Conservation (phyloP, 768 basidiomycete species). For the Leccinum pellstonianum region DNA sequence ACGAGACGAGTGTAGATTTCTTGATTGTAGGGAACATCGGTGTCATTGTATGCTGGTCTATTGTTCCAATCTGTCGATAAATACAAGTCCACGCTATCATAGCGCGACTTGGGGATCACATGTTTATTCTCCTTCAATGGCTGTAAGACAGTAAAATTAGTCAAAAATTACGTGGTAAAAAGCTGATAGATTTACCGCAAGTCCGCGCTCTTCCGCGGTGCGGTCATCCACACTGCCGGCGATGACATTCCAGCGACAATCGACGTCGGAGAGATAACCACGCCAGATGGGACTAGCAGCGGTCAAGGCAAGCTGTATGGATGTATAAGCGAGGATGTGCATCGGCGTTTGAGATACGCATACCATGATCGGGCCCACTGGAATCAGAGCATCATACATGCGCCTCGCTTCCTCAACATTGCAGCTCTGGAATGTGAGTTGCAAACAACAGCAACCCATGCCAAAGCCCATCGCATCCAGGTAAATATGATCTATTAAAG, state of each 20-base stretch:
- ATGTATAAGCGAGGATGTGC: conserved; percentile 2
- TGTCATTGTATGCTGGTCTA: conserved; percentile 94
- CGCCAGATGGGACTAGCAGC: conserved; percentile 95
- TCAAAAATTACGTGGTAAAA: conserved; percentile 5
- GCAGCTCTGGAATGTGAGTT: conserved; percentile 96
- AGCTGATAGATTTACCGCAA: conserved; percentile 51
- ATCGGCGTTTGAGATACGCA: conserved; percentile 17
- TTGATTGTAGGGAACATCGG: conserved; percentile 73
- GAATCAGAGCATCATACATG: conserved; percentile 95
- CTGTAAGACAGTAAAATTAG: conserved; percentile 39
- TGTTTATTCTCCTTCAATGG: conserved; percentile 73
- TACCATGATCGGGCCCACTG: conserved; percentile 94
- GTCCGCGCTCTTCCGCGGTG: conserved; percentile 90
- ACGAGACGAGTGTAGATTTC: conserved; percentile 69
- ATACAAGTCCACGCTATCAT: conserved; percentile 94
- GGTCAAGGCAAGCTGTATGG: conserved; percentile 80
- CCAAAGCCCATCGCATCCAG: conserved; percentile 99
- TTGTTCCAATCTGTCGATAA: conserved; percentile 85
- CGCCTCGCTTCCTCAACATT: conserved; percentile 89
- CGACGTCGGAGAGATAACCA: conserved; percentile 93
- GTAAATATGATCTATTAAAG: conserved; percentile 88
- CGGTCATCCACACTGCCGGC: conserved; percentile 98
- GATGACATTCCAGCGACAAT: conserved; percentile 98
- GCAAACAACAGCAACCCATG: conserved; percentile 98
- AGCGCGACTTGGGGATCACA: conserved; percentile 92